Conservation (phyloP, 2,329 filamentous ascomycete species). For the Aspergillus sojae region DNA sequence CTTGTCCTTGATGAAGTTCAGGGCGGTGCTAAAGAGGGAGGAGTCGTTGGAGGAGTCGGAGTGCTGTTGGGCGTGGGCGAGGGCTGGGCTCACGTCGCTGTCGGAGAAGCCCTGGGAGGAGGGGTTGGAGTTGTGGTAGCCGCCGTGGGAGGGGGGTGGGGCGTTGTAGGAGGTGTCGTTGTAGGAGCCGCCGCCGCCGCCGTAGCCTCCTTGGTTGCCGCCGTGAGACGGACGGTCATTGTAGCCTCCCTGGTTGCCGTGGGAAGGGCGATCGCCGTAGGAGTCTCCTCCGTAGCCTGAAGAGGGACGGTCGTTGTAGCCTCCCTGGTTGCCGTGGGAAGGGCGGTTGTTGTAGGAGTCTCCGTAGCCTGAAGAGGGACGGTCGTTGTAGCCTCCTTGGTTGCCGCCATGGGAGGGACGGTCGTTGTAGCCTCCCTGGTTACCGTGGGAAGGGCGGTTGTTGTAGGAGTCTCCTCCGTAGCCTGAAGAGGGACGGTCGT, state of each 20-base stretch:
- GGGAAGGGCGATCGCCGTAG: not conserved
- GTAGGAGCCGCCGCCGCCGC: not conserved
- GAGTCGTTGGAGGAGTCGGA: slow-evolving; percentile 52
- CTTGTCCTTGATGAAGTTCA: slow-evolving; percentile 55
- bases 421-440: not conserved
- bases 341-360: no score
- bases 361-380: no score
- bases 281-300: not conserved
- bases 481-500: not conserved
- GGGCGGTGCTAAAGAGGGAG: slow-evolving; percentile 58
- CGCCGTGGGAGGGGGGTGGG: not conserved
- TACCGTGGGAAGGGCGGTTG: not conserved
- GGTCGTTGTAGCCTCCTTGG: not conserved
- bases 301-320: no score
- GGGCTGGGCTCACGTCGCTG: slow-evolving; percentile 56
- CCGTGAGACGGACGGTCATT: not conserved
- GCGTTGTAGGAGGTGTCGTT: slow-evolving; percentile 1
- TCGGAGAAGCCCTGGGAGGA: slow-evolving; percentile 7
- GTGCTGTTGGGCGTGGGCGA: slow-evolving; percentile 58
- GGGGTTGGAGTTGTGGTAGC: not conserved
- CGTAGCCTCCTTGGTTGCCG: not conserved
- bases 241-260: not conserved
- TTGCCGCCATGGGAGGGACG: not conserved
- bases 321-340: no score
- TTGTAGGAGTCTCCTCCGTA: not conserved